Evolutionary conservation across 2,329 filamentous ascomycete species (phyloP), one percentile per base, ranked within the genome.

Genomic region (Fusarium clavum): DNA sequence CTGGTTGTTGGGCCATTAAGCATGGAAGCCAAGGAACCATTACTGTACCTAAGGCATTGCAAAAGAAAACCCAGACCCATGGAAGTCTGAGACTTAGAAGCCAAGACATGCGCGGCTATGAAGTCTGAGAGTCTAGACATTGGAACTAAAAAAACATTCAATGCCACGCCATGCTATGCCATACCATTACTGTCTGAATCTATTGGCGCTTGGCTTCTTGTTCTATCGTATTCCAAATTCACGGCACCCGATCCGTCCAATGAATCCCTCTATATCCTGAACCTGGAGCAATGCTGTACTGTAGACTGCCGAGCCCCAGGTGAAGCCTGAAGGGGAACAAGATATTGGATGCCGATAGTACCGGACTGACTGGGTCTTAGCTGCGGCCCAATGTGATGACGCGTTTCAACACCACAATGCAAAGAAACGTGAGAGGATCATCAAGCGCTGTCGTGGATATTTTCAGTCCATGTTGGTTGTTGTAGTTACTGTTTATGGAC

Each of bases 321-420:
- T 72, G 52, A 52, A 61, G 25, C 27, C 10, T 12, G 18, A 20
- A 48, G 18, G 27, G 32, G 29, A 40, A 57, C 53, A 38, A 61
- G 53, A 55, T 27, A 60, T 34, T 56, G 44, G 55, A 57, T 73
- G 73, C 73, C 69, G 73, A 34, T 51, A 56, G 20, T 69, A 69
- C 73, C 72, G 69, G 51, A 53, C 66, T 72, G 56, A 43, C 66
- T 72, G 57, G 67, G 71, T 53, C 62, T 53, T 30, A 48, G 52
- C 70, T 71, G 73, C 66, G 64, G 71, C 64, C 61, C 66, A 75
- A 60, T 60, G 32, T 61, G 73, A 70, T 74, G 72, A 74, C 72
- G 72, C 72, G 72, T 74, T 68, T 48, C 57, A 49, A 41, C 60
- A 51, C 67, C 48, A 55, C 38, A 38, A 30, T 20, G 40, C 22